Conservation (phyloP, 2,329 filamentous ascomycete genomes). For the Alternaria longipes region DNA sequence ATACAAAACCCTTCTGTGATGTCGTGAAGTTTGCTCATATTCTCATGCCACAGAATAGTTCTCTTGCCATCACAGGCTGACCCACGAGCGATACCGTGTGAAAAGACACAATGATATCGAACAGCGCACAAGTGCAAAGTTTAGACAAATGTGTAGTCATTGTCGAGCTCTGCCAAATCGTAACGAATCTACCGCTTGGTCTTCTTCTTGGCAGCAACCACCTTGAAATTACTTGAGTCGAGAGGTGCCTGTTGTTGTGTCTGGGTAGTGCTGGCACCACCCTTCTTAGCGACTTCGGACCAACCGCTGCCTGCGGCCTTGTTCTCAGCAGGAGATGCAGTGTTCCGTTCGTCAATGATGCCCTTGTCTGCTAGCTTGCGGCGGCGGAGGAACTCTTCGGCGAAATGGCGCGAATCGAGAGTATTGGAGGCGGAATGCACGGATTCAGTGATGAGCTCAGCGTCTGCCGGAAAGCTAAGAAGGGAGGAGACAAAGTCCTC, state of each 20-base stretch:
- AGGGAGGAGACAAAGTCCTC: conserved; percentile 83
- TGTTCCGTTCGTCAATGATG: conserved; percentile 75
- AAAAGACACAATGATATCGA: neutral
- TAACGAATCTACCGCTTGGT: conserved; percentile 55
- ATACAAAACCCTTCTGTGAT: neutral
- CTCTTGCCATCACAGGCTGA: neutral
- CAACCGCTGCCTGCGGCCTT: conserved; percentile 72
- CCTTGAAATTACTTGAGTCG: conserved; percentile 77
- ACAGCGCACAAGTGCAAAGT: neutral
- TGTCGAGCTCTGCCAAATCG: neutral
- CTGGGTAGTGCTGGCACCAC: conserved; percentile 65
- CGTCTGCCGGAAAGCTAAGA: conserved; percentile 77
- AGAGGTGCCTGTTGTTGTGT: conserved; percentile 50
- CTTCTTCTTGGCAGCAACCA: conserved; percentile 93
- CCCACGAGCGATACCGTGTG: neutral
- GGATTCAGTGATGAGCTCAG: conserved; percentile 85
- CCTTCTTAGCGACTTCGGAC: conserved; percentile 98
- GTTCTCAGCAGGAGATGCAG: conserved; percentile 60
- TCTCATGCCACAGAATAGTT: neutral
- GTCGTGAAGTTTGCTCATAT: neutral
- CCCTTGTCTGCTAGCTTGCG: conserved; percentile 95
- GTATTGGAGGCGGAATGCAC: conserved; percentile 88
- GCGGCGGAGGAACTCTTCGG: conserved; percentile 91
- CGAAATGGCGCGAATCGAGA: conserved; percentile 92
- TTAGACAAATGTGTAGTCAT: neutral